Evolutionary conservation across 345 rosid species (phyloP).

Genomic region (Psidium friedrichsthalianum): DNA sequence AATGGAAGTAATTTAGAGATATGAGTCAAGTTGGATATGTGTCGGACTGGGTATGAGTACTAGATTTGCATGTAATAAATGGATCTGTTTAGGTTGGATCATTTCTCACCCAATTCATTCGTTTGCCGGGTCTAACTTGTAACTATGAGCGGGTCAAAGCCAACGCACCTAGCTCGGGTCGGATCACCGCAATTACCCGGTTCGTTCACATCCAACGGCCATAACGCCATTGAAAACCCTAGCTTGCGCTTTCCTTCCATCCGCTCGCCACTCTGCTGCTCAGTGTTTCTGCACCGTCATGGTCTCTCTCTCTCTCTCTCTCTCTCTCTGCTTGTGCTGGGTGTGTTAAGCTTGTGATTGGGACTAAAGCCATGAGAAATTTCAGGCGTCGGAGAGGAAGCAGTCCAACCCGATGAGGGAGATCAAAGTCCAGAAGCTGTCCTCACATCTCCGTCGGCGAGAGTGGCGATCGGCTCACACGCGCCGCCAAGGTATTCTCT

Average conservation of each 20-base stretch:
- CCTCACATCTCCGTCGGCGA: constrained; percentile 97
- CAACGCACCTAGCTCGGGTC: neutral
- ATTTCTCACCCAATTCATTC: too few species aligned
- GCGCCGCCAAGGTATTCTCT: constrained; percentile 72
- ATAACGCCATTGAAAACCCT: neutral
- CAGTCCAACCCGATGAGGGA: constrained; percentile 93
- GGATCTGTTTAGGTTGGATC: too few species aligned
- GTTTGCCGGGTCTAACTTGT: too few species aligned
- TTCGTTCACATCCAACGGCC: neutral
- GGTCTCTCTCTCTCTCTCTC: neutral
- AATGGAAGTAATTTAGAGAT: too few species aligned
- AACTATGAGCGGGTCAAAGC: neutral
- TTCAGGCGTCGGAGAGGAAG: constrained; percentile 92
- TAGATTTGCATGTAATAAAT: too few species aligned
- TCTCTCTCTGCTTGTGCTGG: neutral
- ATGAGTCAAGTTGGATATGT: too few species aligned
- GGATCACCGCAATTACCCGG: neutral
- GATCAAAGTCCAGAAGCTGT: constrained; percentile 88
- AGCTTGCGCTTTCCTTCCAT: neutral
- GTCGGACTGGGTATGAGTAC: too few species aligned
- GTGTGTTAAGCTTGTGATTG: neutral
- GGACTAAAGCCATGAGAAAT: neutral
- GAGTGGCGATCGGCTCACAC: constrained; percentile 95
- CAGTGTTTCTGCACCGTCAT: neutral
- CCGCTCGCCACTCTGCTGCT: neutral